A percentile compares a stretch with the other conserved stretches of the same genome.
Evolutionary conservation across 345 rosid species (phyloP).

Genomic region (Eucalyptus viminalis): DNA sequence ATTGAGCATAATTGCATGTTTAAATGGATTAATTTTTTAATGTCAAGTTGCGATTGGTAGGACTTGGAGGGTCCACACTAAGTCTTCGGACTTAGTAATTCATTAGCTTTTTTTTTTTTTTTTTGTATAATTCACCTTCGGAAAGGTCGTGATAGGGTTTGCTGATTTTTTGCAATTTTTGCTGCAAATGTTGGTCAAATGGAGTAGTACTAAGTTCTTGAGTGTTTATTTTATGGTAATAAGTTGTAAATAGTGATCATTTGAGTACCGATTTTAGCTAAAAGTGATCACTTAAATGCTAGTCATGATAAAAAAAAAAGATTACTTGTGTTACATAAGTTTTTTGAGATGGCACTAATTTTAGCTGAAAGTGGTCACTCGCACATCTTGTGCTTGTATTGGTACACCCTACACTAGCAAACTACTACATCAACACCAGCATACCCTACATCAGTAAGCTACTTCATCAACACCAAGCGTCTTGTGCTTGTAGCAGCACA

Average conservation of each 20-base stretch:
- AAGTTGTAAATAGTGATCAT: background rate
- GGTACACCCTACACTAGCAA: fast-evolving
- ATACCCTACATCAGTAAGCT: no score
- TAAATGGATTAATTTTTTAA: no score
- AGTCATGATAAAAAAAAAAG: background rate
- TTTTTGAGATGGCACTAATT: background rate
- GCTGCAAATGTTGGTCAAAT: background rate
- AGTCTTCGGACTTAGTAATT: no score
- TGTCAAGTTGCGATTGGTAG: no score
- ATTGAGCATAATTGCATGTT: no score
- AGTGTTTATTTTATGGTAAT: background rate
- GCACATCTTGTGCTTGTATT: fast-evolving
- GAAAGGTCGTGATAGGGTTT: no score
- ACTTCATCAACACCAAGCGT: no score
- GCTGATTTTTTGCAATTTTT: background rate
- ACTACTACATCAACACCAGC: no score
- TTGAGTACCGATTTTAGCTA: fast-evolving
- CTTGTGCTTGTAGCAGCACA: background rate
- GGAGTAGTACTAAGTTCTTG: background rate
- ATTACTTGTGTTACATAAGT: background rate
- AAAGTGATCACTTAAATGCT: background rate
- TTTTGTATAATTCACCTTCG: no score
- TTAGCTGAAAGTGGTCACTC: background rate
- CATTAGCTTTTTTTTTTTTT: no score
- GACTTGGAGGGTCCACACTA: no score